A percentile compares a stretch with the other conserved stretches of the same genome.
Evolutionary conservation across 345 rosid species (phyloP).

Genomic region (Eucalyptus dawsonii): DNA sequence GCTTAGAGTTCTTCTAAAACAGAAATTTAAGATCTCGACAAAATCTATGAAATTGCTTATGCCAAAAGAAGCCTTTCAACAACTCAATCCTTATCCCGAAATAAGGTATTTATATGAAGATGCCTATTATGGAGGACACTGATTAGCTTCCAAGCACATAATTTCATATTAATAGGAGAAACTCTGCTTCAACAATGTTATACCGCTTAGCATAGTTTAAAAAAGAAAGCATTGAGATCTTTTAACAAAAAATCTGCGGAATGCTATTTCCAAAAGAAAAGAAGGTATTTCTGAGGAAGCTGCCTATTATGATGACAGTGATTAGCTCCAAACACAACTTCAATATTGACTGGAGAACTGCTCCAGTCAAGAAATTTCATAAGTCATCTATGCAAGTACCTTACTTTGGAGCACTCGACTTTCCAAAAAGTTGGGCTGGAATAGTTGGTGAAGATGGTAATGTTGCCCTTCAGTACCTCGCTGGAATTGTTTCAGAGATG

Average conservation of each 20-base stretch:
- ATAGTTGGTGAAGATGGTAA: neutral
- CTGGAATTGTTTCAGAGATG: constrained; percentile 16
- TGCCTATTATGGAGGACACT: neutral
- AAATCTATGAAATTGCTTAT: neutral
- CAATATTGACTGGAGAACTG: neutral
- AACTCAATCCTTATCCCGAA: neutral
- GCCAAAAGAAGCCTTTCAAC: neutral
- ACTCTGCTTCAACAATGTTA: neutral
- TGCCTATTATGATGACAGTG: neutral
- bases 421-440: neutral
- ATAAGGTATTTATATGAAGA: neutral
- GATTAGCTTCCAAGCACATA: neutral
- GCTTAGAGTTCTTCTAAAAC: neutral
- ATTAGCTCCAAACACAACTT: neutral
- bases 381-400: neutral
- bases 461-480: constrained; percentile 7
- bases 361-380: neutral
- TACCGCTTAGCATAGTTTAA: neutral
- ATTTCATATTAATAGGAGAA: neutral
- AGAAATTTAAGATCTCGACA: neutral
- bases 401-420: neutral
- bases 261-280: neutral
- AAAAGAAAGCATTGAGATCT: neutral
- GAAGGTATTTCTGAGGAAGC: neutral
- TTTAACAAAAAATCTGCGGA: neutral